Base-by-base conservation (phyloP, 208 protist genomes). In the Strigomonas culicis region DNA sequence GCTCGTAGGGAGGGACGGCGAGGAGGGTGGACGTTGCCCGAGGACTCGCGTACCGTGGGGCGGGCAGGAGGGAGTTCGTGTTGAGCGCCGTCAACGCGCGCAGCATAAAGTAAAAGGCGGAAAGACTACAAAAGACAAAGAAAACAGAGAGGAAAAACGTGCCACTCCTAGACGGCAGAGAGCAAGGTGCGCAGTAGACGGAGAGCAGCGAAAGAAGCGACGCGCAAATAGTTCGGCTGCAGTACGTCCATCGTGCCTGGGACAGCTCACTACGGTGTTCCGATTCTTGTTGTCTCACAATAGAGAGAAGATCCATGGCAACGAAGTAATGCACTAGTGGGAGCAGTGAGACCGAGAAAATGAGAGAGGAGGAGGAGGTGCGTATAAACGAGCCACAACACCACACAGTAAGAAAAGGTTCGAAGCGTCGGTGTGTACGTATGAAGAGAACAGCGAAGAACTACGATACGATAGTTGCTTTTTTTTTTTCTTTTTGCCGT, bases 301-400 rank as follows among this genome's bases (percentile, higher is more conserved):
- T 53, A 19, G 68, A 67, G 10, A 82, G 72, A 17, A 83, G 66
- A 49, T 83, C 80, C 74, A 88, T 83, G 8, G 56, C 41, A 30
- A 22, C 52, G 10, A 51, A 30, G 28, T 13, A 2, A 30, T n/a
- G 32, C 28, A 57, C 46, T 46, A 8, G 39, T 51, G 52, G 55
- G 51, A 32, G 28, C 59, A 72, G 41, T 43, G n/a, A 69, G 41
- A 55, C 25, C 4, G 32, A 34, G 52, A 11, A 19, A 41, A 11
- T 28, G 49, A 31, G 11, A 68, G 39, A 25, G 50, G 30, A n/a
- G 46, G 43, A 55, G 52, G 24, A 55, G 8, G 1, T 2, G 2
- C 56, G 55, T 7, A 52, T 28, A 53, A 64, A 49, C 10, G 36
- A 63, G 21, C 56, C 46, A 66, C 43, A 69, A 55, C 27, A 68